These are phyloP conservation scores for Stereum hirsutum DNA, from an alignment of 1,284 basidiomycete genomes.

Conservation along the genomic window DNA sequence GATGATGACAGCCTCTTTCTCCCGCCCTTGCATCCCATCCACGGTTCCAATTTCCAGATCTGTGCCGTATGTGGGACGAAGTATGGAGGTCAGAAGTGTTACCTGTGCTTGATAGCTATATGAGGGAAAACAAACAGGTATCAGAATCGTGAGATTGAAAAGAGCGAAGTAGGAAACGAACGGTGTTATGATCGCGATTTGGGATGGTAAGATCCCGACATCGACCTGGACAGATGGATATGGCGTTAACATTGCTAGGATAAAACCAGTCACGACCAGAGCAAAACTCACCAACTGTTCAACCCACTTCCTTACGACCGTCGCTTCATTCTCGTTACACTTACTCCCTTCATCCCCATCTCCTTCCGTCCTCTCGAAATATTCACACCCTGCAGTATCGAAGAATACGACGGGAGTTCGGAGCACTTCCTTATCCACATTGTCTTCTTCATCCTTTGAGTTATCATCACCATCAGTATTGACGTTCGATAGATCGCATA, in stretches of 20 bases:
- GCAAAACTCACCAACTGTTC: constrained; percentile 55
- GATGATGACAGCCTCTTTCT: constrained; percentile 86
- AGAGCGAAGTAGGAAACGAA: constrained; percentile 26
- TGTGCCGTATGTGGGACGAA: constrained; percentile 60
- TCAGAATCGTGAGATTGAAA: constrained; percentile 3
- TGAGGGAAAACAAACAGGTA: background rate
- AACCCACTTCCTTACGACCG: constrained; percentile 77
- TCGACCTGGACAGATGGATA: constrained; percentile 35
- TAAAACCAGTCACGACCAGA: background rate
- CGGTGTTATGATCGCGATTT: constrained; percentile 91
- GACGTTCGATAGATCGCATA: constrained; percentile 61
- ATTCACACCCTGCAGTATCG: constrained; percentile 90
- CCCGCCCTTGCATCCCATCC: constrained; percentile 90
- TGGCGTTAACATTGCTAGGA: background rate
- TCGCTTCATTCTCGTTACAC: constrained; percentile 90
- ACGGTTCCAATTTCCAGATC: constrained; percentile 85
- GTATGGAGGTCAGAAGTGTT: constrained; percentile 61
- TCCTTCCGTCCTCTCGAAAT: constrained; percentile 69
- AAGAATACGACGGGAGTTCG: constrained; percentile 83
- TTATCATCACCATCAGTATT: constrained; percentile 30
- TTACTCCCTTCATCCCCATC: constrained; percentile 77
- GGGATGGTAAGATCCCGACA: constrained; percentile 58
- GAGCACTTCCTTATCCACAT: constrained; percentile 65
- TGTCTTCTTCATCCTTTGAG: constrained; percentile 53
- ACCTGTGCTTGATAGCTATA: constrained; percentile 86